Percentiles rank a stretch among this genome's conserved stretches.
Evolutionary conservation across 495 filamentous ascomycete genomes (phyloP).

Genomic region (Aspergillus mulundensis): DNA sequence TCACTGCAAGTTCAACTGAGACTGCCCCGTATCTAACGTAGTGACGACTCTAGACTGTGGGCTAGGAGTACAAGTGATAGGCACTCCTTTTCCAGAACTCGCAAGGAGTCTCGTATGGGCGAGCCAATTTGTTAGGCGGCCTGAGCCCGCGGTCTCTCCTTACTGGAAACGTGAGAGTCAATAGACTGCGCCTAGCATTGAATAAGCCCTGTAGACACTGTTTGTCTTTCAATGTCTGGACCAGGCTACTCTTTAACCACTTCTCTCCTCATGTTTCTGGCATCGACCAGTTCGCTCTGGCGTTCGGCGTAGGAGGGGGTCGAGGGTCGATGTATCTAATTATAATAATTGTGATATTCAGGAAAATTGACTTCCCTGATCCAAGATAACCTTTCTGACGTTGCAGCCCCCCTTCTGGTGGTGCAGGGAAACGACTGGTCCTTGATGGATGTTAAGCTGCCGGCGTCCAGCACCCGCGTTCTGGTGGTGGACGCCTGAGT

Average conservation of each 20-base stretch:
- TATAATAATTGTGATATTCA: neutral
- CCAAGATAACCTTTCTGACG: conserved; percentile 13
- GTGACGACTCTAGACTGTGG: no score
- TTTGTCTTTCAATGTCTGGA: neutral
- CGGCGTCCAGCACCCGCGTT: conserved; percentile 20
- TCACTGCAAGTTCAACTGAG: neutral
- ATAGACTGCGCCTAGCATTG: conserved; percentile 1
- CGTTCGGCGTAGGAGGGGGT: neutral
- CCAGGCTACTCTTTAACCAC: neutral
- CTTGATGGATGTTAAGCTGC: conserved; percentile 15
- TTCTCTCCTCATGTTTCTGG: neutral
- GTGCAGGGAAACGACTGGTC: conserved; percentile 14
- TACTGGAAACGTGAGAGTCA: conserved; percentile 24
- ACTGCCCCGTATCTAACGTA: neutral
- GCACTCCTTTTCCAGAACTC: conserved; percentile 18
- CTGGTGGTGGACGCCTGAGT: conserved; percentile 20
- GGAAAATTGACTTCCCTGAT: neutral
- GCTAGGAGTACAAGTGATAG: neutral
- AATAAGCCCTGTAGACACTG: neutral
- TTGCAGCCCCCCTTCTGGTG: conserved; percentile 10
- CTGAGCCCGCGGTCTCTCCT: conserved; percentile 18
- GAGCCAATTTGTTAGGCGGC: conserved; percentile 16
- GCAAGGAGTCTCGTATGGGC: conserved; percentile 10
- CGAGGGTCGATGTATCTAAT: neutral
- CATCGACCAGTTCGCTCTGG: neutral